Conservation (phyloP, 83 land plant genomes). For the Larix sibirica region DNA sequence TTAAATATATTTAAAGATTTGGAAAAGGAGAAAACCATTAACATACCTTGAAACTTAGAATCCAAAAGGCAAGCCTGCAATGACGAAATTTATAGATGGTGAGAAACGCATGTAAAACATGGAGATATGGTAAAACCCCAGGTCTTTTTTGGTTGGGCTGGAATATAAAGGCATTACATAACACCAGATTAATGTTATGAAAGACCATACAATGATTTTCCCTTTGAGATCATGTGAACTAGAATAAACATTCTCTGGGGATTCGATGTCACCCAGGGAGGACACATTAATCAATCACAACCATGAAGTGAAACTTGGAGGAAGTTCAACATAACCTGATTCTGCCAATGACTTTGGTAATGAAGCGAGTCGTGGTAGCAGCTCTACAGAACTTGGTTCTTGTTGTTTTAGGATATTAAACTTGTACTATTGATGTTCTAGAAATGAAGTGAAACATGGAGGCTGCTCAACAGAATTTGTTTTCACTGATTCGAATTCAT, state of each 20-base stretch:
- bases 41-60: neutral
- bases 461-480: too few species aligned
- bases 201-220: neutral
- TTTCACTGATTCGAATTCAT: too few species aligned
- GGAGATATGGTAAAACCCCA: too few species aligned
- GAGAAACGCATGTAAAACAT: neutral
- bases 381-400: too few species aligned
- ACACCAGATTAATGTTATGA: neutral
- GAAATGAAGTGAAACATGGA: too few species aligned
- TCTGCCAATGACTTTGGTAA: too few species aligned
- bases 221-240: neutral
- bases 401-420: too few species aligned
- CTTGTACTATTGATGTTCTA: neutral
- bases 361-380: too few species aligned
- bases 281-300: neutral
- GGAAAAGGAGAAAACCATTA: neutral
- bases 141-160: too few species aligned
- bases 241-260: neutral
- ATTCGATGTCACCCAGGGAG: neutral
- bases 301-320: too few species aligned
- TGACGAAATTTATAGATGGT: neutral
- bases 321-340: too few species aligned
- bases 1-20: neutral
- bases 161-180: neutral
- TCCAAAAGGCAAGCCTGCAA: neutral